These are phyloP conservation scores for Fusarium brevicatenulatum DNA, from an alignment of 2,329 filamentous ascomycete genomes.

Conservation along the genomic window DNA sequence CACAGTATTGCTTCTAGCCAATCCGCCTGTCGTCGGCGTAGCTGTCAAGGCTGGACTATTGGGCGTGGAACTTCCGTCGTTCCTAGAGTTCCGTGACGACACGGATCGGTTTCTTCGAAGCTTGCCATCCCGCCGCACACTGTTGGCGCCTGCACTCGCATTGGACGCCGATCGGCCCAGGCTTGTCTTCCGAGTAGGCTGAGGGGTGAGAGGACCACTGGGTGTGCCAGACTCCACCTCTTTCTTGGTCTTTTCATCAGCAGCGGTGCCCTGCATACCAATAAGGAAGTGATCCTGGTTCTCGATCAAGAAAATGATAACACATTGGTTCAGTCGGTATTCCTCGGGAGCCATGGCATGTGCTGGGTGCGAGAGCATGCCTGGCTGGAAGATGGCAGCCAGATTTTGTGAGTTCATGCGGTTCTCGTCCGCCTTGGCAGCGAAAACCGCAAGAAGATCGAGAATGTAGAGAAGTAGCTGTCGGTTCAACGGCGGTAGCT, in stretches of 20 bases:
- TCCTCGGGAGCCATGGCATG: slow-evolving; percentile 97
- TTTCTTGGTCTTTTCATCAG: slow-evolving; percentile 80
- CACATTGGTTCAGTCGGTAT: slow-evolving; percentile 94
- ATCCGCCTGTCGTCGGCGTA: slow-evolving; percentile 65
- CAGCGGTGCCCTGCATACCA: slow-evolving; percentile 98
- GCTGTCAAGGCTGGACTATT: slow-evolving; percentile 66
- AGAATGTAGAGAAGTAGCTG: slow-evolving; percentile 96
- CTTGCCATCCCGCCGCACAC: slow-evolving; percentile 81
- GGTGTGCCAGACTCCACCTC: slow-evolving; percentile 76
- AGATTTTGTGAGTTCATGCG: slow-evolving; percentile 96
- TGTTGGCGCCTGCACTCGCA: slow-evolving; percentile 88
- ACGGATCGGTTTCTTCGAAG: slow-evolving; percentile 90
- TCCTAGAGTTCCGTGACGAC: slow-evolving; percentile 85
- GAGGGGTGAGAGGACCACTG: slow-evolving; percentile 56
- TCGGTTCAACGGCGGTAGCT: slow-evolving; percentile 90
- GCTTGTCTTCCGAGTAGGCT: slow-evolving; percentile 63
- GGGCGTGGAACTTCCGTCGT: slow-evolving; percentile 78
- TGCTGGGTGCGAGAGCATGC: slow-evolving; percentile 90
- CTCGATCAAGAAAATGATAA: slow-evolving; percentile 96
- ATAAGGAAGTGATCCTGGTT: slow-evolving; percentile 99
- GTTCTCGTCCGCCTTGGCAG: slow-evolving; percentile 95
- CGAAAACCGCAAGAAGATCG: slow-evolving; percentile 94
- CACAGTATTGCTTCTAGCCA: slow-evolving; percentile 84
- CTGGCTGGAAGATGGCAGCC: slow-evolving; percentile 96
- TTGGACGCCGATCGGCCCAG: slow-evolving; percentile 78